Percentiles rank a stretch among this genome's conserved stretches.
These are phyloP conservation scores for Ashbya aceris DNA, from an alignment of 1,139 yeast genomes.

Conservation along the genomic window DNA sequence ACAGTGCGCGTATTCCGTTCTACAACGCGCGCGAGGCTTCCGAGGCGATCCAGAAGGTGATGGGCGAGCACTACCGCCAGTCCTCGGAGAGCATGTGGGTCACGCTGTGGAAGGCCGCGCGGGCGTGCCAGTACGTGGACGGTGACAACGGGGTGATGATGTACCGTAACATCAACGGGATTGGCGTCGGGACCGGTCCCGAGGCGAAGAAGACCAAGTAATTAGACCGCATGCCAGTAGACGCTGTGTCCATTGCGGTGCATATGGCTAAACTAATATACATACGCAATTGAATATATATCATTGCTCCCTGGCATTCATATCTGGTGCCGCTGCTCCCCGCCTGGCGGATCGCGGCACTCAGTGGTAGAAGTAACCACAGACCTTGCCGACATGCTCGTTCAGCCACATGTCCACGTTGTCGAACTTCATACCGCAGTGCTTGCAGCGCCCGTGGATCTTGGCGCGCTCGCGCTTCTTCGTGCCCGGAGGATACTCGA, in stretches of 20 bases:
- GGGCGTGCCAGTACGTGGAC: constrained; percentile 76
- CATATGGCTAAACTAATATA: no score
- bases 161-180: constrained; percentile 67
- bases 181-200: constrained; percentile 37
- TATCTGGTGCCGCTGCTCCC: no score
- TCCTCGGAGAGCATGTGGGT: constrained; percentile 65
- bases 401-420: constrained; percentile 75
- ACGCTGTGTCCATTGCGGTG: no score
- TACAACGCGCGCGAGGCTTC: constrained; percentile 78
- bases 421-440: constrained; percentile 55
- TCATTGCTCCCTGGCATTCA: no score
- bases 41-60: constrained; percentile 66
- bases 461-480: constrained; percentile 64
- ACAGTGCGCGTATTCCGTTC: constrained; percentile 76
- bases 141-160: constrained; percentile 69
- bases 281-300: no score
- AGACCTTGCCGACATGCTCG: constrained; percentile 58
- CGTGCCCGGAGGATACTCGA: constrained; percentile 82
- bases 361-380: constrained; percentile 29
- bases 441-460: constrained; percentile 66
- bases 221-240: not conserved
- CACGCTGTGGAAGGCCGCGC: constrained; percentile 59
- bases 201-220: not conserved
- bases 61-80: constrained; percentile 70
- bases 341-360: not conserved